Percentiles rank a stretch among this genome's conserved stretches.
Conservation (phyloP, 2,329 filamentous ascomycete species). For the Fusarium kyushuense region DNA sequence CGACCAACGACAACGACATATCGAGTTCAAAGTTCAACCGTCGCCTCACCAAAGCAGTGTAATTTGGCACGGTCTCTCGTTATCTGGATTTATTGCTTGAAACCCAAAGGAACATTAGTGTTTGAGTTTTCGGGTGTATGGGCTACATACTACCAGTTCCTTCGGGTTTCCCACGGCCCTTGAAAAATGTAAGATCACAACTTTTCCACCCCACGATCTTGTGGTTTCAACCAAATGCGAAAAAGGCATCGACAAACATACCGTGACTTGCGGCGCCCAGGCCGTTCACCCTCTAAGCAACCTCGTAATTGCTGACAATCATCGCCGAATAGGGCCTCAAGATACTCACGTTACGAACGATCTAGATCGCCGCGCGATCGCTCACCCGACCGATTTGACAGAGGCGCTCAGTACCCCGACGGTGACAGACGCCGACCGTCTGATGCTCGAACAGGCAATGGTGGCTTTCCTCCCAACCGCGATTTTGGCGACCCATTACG, state of each 20-base stretch:
- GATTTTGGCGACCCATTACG: slow-evolving; percentile 69
- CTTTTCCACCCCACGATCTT: slow-evolving; percentile 2
- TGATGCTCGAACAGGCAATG: slow-evolving; percentile 67
- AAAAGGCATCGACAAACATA: neutral
- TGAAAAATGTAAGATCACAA: slow-evolving; percentile 42
- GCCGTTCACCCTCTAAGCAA: neutral
- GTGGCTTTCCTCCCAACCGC: slow-evolving; percentile 70
- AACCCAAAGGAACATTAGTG: neutral
- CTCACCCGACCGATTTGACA: slow-evolving; percentile 74
- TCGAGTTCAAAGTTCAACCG: slow-evolving; percentile 19
- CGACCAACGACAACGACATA: slow-evolving; percentile 19
- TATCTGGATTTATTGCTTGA: neutral
- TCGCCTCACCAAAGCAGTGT: neutral
- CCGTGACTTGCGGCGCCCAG: neutral
- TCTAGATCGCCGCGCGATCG: slow-evolving; percentile 76
- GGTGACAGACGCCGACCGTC: slow-evolving; percentile 77
- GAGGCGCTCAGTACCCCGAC: slow-evolving; percentile 67
- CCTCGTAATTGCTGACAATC: slow-evolving; percentile 22
- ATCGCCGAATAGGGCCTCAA: slow-evolving; percentile 66
- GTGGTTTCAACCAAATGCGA: neutral
- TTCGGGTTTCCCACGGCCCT: slow-evolving; percentile 34
- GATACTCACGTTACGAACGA: slow-evolving; percentile 69
- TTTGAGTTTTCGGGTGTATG: slow-evolving; percentile 37
- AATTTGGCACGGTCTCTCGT: neutral
- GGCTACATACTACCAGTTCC: slow-evolving; percentile 27